Base-by-base conservation (phyloP, 2,329 filamentous ascomycete species). In the Pseudocercospora eumusae region DNA sequence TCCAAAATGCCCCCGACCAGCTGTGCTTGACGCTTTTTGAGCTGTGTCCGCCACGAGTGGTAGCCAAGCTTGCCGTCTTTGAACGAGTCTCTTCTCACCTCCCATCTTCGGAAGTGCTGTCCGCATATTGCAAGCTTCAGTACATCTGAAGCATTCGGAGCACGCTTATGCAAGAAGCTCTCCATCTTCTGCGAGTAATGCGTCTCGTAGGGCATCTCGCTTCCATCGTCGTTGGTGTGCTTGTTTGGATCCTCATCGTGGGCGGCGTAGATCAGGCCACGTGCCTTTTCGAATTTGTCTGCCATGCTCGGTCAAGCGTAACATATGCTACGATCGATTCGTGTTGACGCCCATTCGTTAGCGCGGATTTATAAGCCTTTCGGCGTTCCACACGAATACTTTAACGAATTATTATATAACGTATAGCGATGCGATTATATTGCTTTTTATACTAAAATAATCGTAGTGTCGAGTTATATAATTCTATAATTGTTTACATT, bases 101-200 rank as follows among this genome's bases (percentile, higher is more conserved):
- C 90, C 91, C 91, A 96, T 77, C 90, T 87, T 57, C 88, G 85
- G 70, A 96, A 90, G 76, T 96, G 92, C 75, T 96, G 92, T 10
- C 91, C 91, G 67, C 91, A 87, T 67, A 92, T 89, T 18, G 92
- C 92, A 52, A 95, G 81, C 65, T 86, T 86, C 58, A 96, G 81
- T 23, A 84, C 77, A 1, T 88, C 86, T 1, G 88, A 86, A 1
- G 91, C 87, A 27, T 80, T 68, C 0, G 90, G 86, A 8, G 78
- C 77, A 64, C 87, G 85, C 15, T 82, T 77, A 8, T 80, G 73
- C 31, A 96, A 86, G 82, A 90, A 95, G 31, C 80, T 77, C 56
- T 88, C 91, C 88, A 93, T 93, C 75, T 91, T 87, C 56, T 83
- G 82, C 6, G 91, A 90, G 74, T 96, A 96, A 78, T 92, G 87